phyloP scores from a whole-genome alignment of 2,329 filamentous ascomycete genomes.

The Davidsoniella australis region DNA sequence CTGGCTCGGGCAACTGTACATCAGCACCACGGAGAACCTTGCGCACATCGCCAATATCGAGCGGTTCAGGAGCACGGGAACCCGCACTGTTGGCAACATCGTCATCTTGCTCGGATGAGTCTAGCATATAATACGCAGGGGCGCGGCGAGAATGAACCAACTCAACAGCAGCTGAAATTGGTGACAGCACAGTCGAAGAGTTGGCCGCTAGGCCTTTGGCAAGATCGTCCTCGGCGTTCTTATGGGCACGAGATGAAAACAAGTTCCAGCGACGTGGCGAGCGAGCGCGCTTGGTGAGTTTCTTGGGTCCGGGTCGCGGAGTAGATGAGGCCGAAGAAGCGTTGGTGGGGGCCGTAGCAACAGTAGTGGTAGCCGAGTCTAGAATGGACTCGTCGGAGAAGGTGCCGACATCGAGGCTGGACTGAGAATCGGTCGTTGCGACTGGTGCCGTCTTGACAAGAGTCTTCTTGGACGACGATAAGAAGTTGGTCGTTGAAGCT shows the following conservation, averaged over 20 bases:
- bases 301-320: slow-evolving; percentile 25
- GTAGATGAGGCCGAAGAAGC: background rate
- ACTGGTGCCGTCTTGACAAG: slow-evolving; percentile 19
- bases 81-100: background rate
- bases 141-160: slow-evolving; percentile 30
- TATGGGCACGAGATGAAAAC: slow-evolving; percentile 35
- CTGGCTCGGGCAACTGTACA: background rate
- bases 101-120: slow-evolving; percentile 35
- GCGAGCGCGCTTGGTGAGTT: slow-evolving; percentile 35
- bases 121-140: slow-evolving; percentile 41
- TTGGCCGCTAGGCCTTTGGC: background rate
- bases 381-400: background rate
- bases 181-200: slow-evolving; percentile 18
- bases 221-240: slow-evolving; percentile 17
- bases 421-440: slow-evolving; percentile 15
- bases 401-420: background rate
- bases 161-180: slow-evolving; percentile 32
- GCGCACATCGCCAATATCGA: slow-evolving; percentile 6
- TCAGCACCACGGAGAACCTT: slow-evolving; percentile 2
- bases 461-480: slow-evolving; percentile 32
- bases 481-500: background rate
- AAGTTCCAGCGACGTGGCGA: slow-evolving; percentile 47
- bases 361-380: background rate
- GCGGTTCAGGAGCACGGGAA: background rate
- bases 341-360: background rate